phyloP scores from a whole-genome alignment of 345 rosid genomes.

The Rhodamnia rubescens region DNA sequence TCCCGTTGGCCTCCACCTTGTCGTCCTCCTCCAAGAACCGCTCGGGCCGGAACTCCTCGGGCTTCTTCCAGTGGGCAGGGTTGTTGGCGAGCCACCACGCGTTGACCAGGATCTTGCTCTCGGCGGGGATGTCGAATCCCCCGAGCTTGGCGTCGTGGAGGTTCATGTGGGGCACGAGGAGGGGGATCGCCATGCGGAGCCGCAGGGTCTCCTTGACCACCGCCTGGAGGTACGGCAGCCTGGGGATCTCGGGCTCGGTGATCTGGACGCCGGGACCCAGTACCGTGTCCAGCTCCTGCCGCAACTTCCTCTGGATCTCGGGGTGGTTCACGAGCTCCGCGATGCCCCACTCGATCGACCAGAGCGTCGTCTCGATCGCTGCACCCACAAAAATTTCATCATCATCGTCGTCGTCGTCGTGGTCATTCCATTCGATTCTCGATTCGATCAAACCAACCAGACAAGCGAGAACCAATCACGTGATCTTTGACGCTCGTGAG shows the following conservation, averaged over 20 bases:
- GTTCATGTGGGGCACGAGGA: constrained; percentile 98
- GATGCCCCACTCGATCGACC: constrained; percentile 96
- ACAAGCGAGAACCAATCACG: not conserved
- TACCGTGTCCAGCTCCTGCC: constrained; percentile 61
- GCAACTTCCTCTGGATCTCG: constrained; percentile 61
- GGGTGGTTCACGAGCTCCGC: constrained; percentile 96
- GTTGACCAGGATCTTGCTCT: constrained; percentile 88
- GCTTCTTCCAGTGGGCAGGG: constrained; percentile 72
- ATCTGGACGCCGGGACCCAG: constrained; percentile 65
- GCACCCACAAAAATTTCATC: constrained; percentile 1
- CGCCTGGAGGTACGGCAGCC: constrained; percentile 89
- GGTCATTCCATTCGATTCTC: not conserved
- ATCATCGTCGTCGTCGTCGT: not conserved
- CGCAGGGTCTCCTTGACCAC: constrained; percentile 91
- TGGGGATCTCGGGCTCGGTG: constrained; percentile 76
- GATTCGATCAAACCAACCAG: not conserved
- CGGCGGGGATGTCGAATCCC: constrained; percentile 83
- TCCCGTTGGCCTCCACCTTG: constrained; percentile 88
- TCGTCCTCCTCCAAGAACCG: constrained; percentile 93
- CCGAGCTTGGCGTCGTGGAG: constrained; percentile 85
- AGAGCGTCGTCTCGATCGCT: constrained; percentile 94
- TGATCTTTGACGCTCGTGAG: too few species aligned
- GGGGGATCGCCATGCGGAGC: constrained; percentile 90
- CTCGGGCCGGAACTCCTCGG: constrained; percentile 94
- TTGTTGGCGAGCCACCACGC: constrained; percentile 99